phyloP scores from a whole-genome alignment of 2,329 filamentous ascomycete genomes.

The Aspergillus unguis region DNA sequence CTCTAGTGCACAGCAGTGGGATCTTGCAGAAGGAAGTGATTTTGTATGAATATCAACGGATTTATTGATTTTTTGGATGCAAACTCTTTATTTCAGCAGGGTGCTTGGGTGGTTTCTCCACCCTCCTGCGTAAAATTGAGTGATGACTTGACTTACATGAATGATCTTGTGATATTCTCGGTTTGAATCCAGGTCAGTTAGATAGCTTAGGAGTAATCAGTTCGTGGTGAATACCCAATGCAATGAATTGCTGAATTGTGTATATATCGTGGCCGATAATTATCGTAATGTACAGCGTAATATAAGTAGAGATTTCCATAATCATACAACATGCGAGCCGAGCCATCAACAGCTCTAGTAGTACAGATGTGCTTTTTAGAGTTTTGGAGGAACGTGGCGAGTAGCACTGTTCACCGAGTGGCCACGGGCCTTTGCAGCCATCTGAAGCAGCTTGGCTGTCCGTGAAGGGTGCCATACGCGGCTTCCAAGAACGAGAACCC shows the following conservation, averaged over 20 bases:
- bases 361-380: constrained; percentile 5
- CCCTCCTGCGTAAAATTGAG: too few species aligned
- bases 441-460: constrained; percentile 57
- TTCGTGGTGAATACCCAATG: not conserved
- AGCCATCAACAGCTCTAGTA: not conserved
- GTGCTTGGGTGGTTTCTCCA: too few species aligned
- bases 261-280: not conserved
- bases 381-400: constrained; percentile 22
- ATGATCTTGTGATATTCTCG: too few species aligned
- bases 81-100: too few species aligned
- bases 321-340: constrained; percentile 19
- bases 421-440: constrained; percentile 37
- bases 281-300: constrained; percentile 3
- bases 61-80: too few species aligned
- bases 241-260: not conserved
- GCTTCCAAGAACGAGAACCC: constrained; percentile 74
- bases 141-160: too few species aligned
- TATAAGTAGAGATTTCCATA: constrained; percentile 21
- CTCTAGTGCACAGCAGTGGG: too few species aligned
- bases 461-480: constrained; percentile 70
- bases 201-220: too few species aligned
- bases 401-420: constrained; percentile 26
- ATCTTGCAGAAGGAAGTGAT: too few species aligned
- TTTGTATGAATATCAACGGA: too few species aligned
- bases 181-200: too few species aligned